Evolutionary conservation across 495 filamentous ascomycete genomes (phyloP), one percentile per base, ranked within the genome.

Genomic region (Penicillium daleae): DNA sequence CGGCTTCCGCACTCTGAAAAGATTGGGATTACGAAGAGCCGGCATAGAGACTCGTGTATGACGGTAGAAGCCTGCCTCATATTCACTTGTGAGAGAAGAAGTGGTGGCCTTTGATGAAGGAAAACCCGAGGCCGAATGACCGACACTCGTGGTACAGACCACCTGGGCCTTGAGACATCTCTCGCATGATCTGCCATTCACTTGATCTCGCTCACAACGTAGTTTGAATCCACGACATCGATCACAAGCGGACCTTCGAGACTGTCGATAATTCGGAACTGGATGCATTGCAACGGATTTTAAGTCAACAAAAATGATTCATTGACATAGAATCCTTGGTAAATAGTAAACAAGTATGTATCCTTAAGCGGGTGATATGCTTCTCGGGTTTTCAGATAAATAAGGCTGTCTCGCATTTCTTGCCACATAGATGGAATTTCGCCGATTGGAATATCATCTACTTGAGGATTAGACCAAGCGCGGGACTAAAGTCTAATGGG

Each of bases 171-270:
- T 73, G 32, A 73, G 63, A 40, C 70, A 73, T 21, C 70, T 62
- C 31, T 73, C 70, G 24, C 70, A 73, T 24, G 70, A 71, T 60
- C 63, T 64, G 31, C 68, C 66, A 57, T 62, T 64, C 21, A 69
- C 49, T 42, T 69, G 66, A 70, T 70, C 73, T 8, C 77, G 69
- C 24, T 77, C 59, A 63, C 77, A 80, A 19, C 75, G 71, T 13
- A 79, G 57, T 57, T 79, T 80, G 32, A 76, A 74, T 13, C 71
- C 74, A n/a, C 76, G 74, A 49, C 76, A 80, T n/a, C 75, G 68
- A 66, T 80, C 76, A 32, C 76, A 80, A 21, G 77, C 77, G 3
- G 75, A 80, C 9, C 77, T 61, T 37, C 77, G 70, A 15, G 76
- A 72, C 21, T 70, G 71, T 13, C 66, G 56, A 50, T 70, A 72